Base-by-base conservation (phyloP, 345 rosid genomes). In the Corymbia maculata region DNA sequence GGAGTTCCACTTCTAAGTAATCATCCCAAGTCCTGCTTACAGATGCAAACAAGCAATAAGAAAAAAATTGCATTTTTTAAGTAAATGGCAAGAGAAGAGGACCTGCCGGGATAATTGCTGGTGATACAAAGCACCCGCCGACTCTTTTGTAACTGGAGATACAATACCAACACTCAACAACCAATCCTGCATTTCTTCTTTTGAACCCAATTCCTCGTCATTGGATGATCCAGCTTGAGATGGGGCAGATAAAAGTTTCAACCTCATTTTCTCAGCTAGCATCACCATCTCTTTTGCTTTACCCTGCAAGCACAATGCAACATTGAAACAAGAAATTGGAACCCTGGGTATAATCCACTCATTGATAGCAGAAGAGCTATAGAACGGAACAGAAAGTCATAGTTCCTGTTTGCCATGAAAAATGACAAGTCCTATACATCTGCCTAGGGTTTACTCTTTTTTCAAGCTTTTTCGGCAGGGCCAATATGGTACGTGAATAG, bases 91-190 rank as follows among this genome's bases (percentile, higher is more conserved):
- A 51, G 82, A 87, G 86, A 87, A 86, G 88, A 85, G 89, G 91
- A 98, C 99, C 99, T 96, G 99, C 89, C 98, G 97, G 9, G 99
- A 94, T 90, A 96, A 88, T 87, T 97, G 98, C 91, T 97, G 99
- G 88, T 97, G 98, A 88, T 98, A 97, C 90, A 97, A 90, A 17
- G 99, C 99, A 55, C 99, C 99, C 1, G 99, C 99, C 87, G 99
- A 95, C 88, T 97, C 99, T 88, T 96, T 95, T 57, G 99, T 98
- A 75, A 97, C 99, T 0, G 99, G 99, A 45, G 99, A 97, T 90
- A 96, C 91, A 91, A 97, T 97, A 93, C 99, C 99, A 91, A 97
- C 96, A 87, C 99, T 98, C 93, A 97, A 89, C 94, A 98, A 91
- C 97, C 96, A 96, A 80, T 97, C 98, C 90, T 98, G 99, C 90